Evolutionary conservation across 2,329 filamentous ascomycete species (phyloP), one percentile per base, ranked within the genome.

Genomic region (Fusarium equiseti): DNA sequence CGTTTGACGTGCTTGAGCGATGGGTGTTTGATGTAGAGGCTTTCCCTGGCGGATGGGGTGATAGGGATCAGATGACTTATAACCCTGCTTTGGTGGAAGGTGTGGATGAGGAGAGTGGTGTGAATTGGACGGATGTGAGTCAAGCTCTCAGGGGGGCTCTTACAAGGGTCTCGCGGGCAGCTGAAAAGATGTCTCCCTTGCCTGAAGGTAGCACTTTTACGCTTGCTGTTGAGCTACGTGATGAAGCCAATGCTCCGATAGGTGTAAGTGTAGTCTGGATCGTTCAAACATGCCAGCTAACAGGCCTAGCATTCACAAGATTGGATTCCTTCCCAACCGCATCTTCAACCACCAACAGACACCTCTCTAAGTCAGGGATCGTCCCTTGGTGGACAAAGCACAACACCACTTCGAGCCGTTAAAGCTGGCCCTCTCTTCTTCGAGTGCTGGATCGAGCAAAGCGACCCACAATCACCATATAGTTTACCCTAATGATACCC

Each of bases 71-170:
- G 8, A 76, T 64, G 3, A 56, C 42, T n/a, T 63, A 53, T 22
- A 63, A 79, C 67, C 60, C 80, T 77, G 61, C 70, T 59, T 51
- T 53, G 50, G 59, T 59, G 22, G 54, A 46, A 65, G 68, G 61
- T 0, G 71, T 70, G 4, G 67, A 64, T 9, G 74, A 64, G 3
- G 74, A 77, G 8, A 76, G 73, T 9, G 63, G 43, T 20, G 73
- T 88, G 22, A 87, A 85, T 72, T 87, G 85, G 83, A 76, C 82
- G 0, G 88, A 95, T 76, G 83, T 95, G 8, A 87, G 92, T 54
- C 91, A 95, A 80, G 89, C 93, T 68, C 85, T 95, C 48, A 86
- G 92, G 27, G 92, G 88, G 4, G 89, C 89, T 0, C 82, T 95
- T 71, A 82, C 87, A 57, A 86, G 88, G 49, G 81, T 95, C 16